phyloP scores from a whole-genome alignment of 2,329 filamentous ascomycete species.

The Apiospora kogelbergensis region DNA sequence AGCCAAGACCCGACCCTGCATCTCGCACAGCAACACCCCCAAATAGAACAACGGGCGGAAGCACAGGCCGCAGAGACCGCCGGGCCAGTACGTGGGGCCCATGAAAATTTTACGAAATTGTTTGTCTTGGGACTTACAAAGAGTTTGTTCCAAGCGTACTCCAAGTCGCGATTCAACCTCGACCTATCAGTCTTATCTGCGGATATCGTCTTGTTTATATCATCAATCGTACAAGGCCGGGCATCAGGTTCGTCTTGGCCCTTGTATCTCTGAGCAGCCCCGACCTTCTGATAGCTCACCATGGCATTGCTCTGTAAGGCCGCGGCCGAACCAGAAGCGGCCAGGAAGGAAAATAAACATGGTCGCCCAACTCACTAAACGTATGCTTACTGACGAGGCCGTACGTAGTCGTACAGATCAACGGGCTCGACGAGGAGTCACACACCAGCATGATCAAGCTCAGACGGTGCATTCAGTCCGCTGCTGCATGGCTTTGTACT shows the following conservation, averaged over 20 bases:
- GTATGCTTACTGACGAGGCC: neutral
- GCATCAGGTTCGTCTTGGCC: neutral
- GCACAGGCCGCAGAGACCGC: slow-evolving; percentile 1
- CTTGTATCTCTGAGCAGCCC: neutral
- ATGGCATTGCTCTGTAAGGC: neutral
- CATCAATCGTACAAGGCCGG: neutral
- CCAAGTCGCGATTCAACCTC: neutral
- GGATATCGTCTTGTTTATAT: neutral
- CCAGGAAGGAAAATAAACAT: neutral
- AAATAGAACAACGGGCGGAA: slow-evolving; percentile 6
- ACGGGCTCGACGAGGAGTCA: neutral
- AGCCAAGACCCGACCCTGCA: neutral
- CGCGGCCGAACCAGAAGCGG: neutral
- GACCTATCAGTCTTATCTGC: neutral
- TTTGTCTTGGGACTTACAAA: slow-evolving; percentile 29
- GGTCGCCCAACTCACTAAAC: no score
- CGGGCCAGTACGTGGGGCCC: slow-evolving; percentile 1
- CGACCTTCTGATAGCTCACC: neutral
- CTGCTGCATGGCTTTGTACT: slow-evolving; percentile 12
- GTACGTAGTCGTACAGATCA: neutral
- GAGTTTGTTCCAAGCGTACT: slow-evolving; percentile 23
- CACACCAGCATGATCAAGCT: neutral
- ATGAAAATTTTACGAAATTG: slow-evolving; percentile 34
- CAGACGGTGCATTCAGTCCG: neutral
- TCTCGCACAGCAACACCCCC: neutral